Evolutionary conservation across 1,139 yeast species (phyloP).

Genomic region (Yamadazyma triangularis): DNA sequence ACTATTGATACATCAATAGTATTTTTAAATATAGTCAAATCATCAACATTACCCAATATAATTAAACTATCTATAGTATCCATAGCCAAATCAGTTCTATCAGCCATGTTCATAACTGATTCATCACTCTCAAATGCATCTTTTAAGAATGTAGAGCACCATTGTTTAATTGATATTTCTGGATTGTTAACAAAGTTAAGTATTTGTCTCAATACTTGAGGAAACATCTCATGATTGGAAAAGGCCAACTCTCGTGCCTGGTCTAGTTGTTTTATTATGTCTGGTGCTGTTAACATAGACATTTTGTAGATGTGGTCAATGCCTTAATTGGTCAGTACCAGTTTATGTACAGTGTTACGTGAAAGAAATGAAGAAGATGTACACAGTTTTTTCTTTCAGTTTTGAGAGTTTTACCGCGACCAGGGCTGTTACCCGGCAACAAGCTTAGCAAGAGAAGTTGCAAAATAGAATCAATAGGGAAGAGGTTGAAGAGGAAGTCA

Average conservation of each 20-base stretch:
- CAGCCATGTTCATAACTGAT: slow-evolving; percentile 19
- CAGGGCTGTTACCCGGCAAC: no score
- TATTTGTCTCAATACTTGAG: slow-evolving; percentile 52
- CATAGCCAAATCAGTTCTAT: slow-evolving; percentile 40
- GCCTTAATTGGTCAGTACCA: no score
- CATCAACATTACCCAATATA: slow-evolving; percentile 23
- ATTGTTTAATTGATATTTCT: slow-evolving; percentile 31
- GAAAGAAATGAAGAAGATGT: no score
- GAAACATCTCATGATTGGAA: slow-evolving; percentile 40
- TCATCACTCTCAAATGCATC: slow-evolving; percentile 38
- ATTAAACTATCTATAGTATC: slow-evolving; percentile 35
- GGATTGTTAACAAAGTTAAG: slow-evolving; percentile 37
- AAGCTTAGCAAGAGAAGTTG: no score
- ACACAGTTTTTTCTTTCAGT: no score
- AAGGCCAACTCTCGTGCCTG: slow-evolving; percentile 51
- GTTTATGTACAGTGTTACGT: no score
- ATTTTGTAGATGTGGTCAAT: no score
- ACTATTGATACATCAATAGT: slow-evolving; percentile 33
- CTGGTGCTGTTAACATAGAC: slow-evolving; percentile 12
- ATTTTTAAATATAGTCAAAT: slow-evolving; percentile 26
- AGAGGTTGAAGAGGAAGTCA: no score
- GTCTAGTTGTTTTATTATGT: slow-evolving; percentile 37
- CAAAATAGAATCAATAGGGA: no score
- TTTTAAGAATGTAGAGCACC: slow-evolving; percentile 45
- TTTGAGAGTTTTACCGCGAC: no score